Evolutionary conservation across 2,329 filamentous ascomycete genomes (phyloP).

Genomic region (Colletotrichum noveboracense): DNA sequence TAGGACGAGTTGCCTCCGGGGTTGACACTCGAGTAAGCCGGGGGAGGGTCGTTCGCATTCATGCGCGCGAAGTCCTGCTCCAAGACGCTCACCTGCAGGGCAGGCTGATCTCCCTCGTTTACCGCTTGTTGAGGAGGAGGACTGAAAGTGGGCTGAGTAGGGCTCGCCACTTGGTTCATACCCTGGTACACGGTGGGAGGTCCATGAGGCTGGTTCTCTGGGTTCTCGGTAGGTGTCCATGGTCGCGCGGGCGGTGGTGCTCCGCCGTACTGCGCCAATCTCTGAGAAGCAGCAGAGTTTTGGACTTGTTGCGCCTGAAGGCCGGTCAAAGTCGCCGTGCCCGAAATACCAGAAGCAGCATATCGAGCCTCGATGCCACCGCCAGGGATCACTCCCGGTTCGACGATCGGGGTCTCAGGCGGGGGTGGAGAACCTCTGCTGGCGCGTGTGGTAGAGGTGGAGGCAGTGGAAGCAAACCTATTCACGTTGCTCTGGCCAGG

Average conservation of each 20-base stretch:
- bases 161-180: constrained; percentile 68
- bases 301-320: constrained; percentile 65
- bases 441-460: constrained; percentile 90
- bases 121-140: constrained; percentile 45
- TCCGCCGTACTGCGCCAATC: constrained; percentile 77
- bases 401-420: constrained; percentile 86
- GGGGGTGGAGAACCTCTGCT: constrained; percentile 93
- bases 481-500: constrained; percentile 58
- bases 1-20: constrained; percentile 62
- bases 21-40: constrained; percentile 88
- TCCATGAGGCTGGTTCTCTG: constrained; percentile 85
- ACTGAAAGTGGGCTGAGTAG: constrained; percentile 52
- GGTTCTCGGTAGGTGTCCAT: constrained; percentile 94
- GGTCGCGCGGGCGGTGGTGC: constrained; percentile 63
- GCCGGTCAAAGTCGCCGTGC: constrained; percentile 80
- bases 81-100: constrained; percentile 70
- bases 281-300: constrained; percentile 82
- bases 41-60: constrained; percentile 84
- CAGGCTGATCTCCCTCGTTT: constrained; percentile 33
- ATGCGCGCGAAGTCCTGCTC: constrained; percentile 87
- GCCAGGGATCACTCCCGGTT: constrained; percentile 71
- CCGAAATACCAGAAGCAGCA: constrained; percentile 88
- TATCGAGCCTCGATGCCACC: constrained; percentile 91
- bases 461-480: constrained; percentile 80
- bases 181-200: constrained; percentile 94